Conservation (phyloP, 1,284 basidiomycete genomes). For the Ganoderma boninense region DNA sequence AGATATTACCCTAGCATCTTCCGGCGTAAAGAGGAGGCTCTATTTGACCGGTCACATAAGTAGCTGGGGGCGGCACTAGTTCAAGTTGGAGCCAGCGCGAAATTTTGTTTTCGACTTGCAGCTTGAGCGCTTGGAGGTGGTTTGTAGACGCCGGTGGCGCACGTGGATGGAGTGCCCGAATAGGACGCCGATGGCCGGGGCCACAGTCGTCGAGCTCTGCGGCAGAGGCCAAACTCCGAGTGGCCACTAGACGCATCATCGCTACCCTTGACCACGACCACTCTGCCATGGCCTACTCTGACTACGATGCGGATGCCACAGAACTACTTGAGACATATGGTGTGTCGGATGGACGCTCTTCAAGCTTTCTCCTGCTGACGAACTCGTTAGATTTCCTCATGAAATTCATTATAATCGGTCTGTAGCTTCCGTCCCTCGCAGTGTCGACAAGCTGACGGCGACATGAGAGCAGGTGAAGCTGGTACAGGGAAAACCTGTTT, state of each 20-base stretch:
- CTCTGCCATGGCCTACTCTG: slow-evolving; percentile 44
- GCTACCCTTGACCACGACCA: slow-evolving; percentile 9
- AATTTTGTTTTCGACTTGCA: no score
- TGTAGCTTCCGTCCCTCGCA: slow-evolving; percentile 28
- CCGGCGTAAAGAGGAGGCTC: no score
- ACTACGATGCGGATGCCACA: slow-evolving; percentile 81
- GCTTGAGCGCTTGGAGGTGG: no score
- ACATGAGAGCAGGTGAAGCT: slow-evolving; percentile 77
- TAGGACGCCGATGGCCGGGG: slow-evolving; percentile 20
- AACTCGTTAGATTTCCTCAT: slow-evolving; percentile 86
- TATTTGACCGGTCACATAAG: no score
- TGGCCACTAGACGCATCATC: slow-evolving; percentile 19
- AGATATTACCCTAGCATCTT: no score
- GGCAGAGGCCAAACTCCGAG: slow-evolving; percentile 24
- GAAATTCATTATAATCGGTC: slow-evolving; percentile 97
- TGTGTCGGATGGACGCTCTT: slow-evolving; percentile 42
- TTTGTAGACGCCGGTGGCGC: neutral
- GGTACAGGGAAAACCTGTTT: slow-evolving; percentile 97
- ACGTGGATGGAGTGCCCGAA: slow-evolving; percentile 18
- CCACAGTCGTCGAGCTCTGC: slow-evolving; percentile 32
- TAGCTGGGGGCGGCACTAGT: no score
- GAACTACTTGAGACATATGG: slow-evolving; percentile 95
- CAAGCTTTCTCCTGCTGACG: slow-evolving; percentile 8
- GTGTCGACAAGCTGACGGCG: slow-evolving; percentile 8
- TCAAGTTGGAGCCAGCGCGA: no score